Evolutionary conservation across 352 stramenopile genomes (phyloP), one percentile per base, ranked within the genome.

Genomic region (Halophytophthora batemanensis): DNA sequence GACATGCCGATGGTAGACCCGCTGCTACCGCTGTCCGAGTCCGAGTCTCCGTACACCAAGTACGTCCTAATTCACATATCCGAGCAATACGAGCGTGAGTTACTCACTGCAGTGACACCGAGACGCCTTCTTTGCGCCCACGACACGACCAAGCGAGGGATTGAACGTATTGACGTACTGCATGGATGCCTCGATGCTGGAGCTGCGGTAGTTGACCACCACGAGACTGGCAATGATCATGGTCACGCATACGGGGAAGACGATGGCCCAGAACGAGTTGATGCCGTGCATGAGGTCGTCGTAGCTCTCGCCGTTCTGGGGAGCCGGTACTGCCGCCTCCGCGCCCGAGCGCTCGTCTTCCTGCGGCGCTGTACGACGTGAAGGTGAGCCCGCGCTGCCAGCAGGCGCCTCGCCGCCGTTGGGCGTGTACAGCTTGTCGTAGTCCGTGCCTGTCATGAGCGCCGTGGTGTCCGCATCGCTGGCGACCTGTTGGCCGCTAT

Each of bases 201-300:
- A 54, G 50, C 77, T 93, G 40, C 82, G 78, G 61, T 89, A 93
- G 60, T 93, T 93, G 29, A 93, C 80, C 23, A 93, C 80, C 45
- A 88, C 82, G 34, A 91, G 37, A 63, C 82, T 93, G 1, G 82
- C 79, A 7, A 90, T 21, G 46, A 87, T 69, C 81, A 94, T 94
- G 2, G 83, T 94, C 48, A 92, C 61, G 42, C 77, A 87, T 13
- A 94, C 78, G 5, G 83, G 83, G 40, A 82, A 89, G 4, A 92
- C 76, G 31, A 94, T 81, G 38, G 82, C 83, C 81, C 81, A 92
- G 64, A 94, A 94, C 41, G 81, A 92, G 60, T 92, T 91, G 53
- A 94, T 82, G 46, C 81, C 79, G 66, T 94, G 83, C 81, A 92
- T 91, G 19, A 94, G 62, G 42, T 89, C 83, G 19, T 82, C 77